These are phyloP conservation scores for Magnolia officinalis DNA, from an alignment of 164 flowering plant genomes.

Conservation along the genomic window DNA sequence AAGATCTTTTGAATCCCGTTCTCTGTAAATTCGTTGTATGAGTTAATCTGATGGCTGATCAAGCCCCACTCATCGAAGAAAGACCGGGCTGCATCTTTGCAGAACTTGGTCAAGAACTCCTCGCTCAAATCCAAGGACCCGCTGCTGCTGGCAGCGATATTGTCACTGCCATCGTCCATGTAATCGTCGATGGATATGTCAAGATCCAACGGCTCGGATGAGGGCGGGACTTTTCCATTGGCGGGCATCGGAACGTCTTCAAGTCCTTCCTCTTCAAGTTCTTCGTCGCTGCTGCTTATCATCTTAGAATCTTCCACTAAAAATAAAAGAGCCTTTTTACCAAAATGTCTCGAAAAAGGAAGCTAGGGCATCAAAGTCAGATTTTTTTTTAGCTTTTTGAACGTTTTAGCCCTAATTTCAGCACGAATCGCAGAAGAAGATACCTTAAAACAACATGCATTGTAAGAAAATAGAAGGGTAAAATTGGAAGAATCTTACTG, in stretches of 20 bases:
- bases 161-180: neutral
- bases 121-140: conserved; percentile 23
- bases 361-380: neutral
- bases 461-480: neutral
- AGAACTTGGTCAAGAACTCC: conserved; percentile 35
- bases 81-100: conserved; percentile 43
- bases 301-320: neutral
- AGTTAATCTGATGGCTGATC: conserved; percentile 75
- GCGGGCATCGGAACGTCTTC: neutral
- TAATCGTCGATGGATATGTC: neutral
- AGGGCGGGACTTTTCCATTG: neutral
- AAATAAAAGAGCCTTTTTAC: neutral
- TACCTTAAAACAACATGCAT: neutral
- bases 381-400: too few relatives aligned
- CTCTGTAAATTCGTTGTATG: conserved; percentile 63
- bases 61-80: conserved; percentile 73
- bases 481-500: too few relatives aligned
- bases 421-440: neutral
- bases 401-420: neutral
- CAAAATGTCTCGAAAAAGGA: neutral
- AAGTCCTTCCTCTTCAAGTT: neutral
- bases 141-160: neutral
- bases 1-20: conserved; percentile 59
- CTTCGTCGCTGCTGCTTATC: neutral
- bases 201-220: conserved; percentile 3